Base-by-base conservation (phyloP, 208 protist genomes). In the Leishmania aethiopica region DNA sequence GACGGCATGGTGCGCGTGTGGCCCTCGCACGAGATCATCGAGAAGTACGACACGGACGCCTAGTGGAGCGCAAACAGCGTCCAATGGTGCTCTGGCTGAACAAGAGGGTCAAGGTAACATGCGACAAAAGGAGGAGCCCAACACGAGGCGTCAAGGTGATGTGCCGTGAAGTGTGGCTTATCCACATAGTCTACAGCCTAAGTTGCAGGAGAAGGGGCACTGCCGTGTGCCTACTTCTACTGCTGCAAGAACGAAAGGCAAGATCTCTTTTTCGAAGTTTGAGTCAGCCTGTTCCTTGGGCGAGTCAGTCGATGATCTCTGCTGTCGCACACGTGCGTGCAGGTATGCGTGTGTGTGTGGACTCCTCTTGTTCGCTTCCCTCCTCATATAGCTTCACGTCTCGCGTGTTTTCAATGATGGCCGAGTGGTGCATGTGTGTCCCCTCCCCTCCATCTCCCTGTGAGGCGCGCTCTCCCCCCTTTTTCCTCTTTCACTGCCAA, bases 1-100 rank as follows among this genome's bases (percentile, higher is more conserved):
- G 96, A 98, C 77, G 94, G 94, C 49, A 98, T 98, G 96, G 94
- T 97, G 60, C 92, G 96, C 47, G 92, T 98, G 59, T 98, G 96
- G 96, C 96, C 96, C 15, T 96, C 94, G 51, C 94, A 97, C 79
- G 89, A 94, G 37, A 96, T 96, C 73, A 96, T 96, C 74, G 85
- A 91, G 76, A 90, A 91, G 79, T 95, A 94, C 81, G 91, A 97
- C 42, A 89, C 73, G 28, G 91, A 91, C 10, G 78, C 82, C 15
- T 84, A 90, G 77, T 51, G 45, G 32, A 25, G 35, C 47, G 45
- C 32, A 8, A 59, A 10, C 73, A 13, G 28, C 11, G 13, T 0
- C 70, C 47, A 4, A 1, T 32, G 40, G 42, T 25, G 42, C 25
- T 37, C 28, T 74, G 47, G 11, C 25, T 47, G 70, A 74, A 74